Conservation (phyloP, 148 eudicot genomes). For the Vaccinium myrtillus region DNA sequence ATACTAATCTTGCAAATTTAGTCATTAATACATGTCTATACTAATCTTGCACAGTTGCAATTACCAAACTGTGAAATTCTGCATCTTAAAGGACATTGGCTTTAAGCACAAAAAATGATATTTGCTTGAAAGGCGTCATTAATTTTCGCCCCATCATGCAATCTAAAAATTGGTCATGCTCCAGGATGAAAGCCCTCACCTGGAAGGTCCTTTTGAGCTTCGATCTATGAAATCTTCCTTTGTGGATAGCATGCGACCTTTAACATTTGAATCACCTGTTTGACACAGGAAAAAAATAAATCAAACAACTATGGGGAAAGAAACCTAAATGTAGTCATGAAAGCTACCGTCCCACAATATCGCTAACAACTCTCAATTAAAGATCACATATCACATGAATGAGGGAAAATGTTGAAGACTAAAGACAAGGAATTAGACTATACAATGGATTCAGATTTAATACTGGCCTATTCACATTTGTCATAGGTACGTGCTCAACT, state of each 20-base stretch:
- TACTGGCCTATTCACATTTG: slow-evolving; percentile 35
- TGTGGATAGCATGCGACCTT: slow-evolving; percentile 24
- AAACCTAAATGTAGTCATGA: slow-evolving; percentile 22
- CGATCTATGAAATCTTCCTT: slow-evolving; percentile 32
- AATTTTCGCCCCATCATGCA: neutral
- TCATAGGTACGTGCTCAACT: slow-evolving; percentile 16
- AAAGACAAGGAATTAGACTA: neutral
- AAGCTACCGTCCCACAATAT: slow-evolving; percentile 9
- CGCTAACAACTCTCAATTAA: slow-evolving; percentile 27
- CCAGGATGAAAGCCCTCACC: slow-evolving; percentile 37
- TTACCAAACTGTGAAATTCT: neutral
- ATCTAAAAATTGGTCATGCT: neutral
- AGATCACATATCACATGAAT: neutral
- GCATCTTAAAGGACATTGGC: neutral
- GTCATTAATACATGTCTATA: slow-evolving; percentile 1
- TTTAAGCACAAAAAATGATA: neutral
- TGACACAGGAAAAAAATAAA: slow-evolving; percentile 6
- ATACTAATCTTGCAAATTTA: slow-evolving; percentile 4
- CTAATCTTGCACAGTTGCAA: neutral
- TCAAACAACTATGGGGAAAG: neutral
- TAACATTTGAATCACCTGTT: slow-evolving; percentile 34
- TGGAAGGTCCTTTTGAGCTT: slow-evolving; percentile 35
- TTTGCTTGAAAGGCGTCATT: slow-evolving; percentile 3
- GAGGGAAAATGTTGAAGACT: slow-evolving; percentile 46
- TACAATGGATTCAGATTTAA: neutral